Evolutionary conservation across 176 grass and related monocot genomes (phyloP).

Genomic region (Zoysia pacifica): DNA sequence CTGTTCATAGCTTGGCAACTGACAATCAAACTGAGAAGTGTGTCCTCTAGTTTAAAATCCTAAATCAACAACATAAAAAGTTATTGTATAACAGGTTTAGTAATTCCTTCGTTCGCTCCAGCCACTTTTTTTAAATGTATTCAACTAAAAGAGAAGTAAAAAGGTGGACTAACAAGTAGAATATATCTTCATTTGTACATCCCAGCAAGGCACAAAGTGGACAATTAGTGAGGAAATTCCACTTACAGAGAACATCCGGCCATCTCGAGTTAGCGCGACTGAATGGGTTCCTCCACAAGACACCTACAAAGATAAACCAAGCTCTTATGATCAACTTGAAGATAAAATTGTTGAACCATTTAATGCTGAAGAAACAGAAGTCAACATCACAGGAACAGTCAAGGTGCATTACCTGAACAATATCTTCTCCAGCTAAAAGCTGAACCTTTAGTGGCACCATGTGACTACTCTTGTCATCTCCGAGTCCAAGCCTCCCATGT

Average conservation of each 20-base stretch:
- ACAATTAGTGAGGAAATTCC: neutral
- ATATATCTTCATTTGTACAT: neutral
- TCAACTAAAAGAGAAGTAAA: neutral
- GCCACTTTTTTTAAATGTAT: neutral
- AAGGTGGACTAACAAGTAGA: neutral
- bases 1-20: neutral
- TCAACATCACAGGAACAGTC: neutral
- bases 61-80: neutral
- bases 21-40: neutral
- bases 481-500: constrained; percentile 95
- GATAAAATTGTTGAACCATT: constrained; percentile 21
- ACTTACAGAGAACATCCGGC: constrained; percentile 89
- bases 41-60: neutral
- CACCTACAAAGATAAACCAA: constrained; percentile 55
- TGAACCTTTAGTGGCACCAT: constrained; percentile 96
- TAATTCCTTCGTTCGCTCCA: neutral
- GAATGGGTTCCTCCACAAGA: constrained; percentile 99
- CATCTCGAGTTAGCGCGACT: constrained; percentile 75
- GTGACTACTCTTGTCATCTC: constrained; percentile 99
- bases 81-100: neutral
- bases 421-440: constrained; percentile 66
- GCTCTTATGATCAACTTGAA: constrained; percentile 5
- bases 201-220: constrained; percentile 1
- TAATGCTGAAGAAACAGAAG: constrained; percentile 17
- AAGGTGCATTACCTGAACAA: constrained; percentile 72